Percentiles rank a stretch among this genome's conserved stretches.
Conservation (phyloP, 306 rosid species). For the peach (Prunus persica) region Prunus_persica_NCBIv2 NC_034011.1:24552501-24553000, state of each 20-base stretch:
- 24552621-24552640: neutral
- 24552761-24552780: constrained; percentile 94
- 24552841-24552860: constrained; percentile 95
- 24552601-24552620: neutral
- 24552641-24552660: neutral
- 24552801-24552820: constrained; percentile 89
- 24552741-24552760: constrained; percentile 82
- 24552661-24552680: neutral
- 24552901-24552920: constrained; percentile 82
- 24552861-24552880: constrained; percentile 81
- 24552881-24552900: constrained; percentile 82
- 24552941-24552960: constrained; percentile 82
- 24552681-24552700: neutral
- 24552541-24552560: no score
- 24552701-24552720: constrained; percentile 17
- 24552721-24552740: constrained; percentile 14
- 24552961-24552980: constrained; percentile 94
- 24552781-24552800: constrained; percentile 87
- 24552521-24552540: no score
- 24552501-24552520: no score
- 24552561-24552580: neutral
- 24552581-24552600: neutral
- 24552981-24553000: constrained; percentile 38
- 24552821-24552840: constrained; percentile 90
- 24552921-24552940: constrained; percentile 68